A percentile compares a stretch with the other conserved stretches of the same genome.
phyloP scores from a whole-genome alignment of 164 flowering plant genomes.

The Stephania cephalantha region DNA sequence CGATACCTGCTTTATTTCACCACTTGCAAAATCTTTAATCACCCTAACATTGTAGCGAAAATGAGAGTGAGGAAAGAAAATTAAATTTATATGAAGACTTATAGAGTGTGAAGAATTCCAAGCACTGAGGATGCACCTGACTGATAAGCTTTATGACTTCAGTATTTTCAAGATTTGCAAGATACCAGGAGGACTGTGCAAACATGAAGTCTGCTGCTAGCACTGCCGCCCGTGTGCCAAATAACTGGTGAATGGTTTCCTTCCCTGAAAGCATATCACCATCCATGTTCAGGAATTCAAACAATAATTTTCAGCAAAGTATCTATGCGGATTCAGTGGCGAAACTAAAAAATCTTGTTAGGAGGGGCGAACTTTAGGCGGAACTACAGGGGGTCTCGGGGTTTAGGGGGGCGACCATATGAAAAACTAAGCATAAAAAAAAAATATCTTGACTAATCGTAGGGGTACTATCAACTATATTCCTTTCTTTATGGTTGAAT shows the following conservation, averaged over 20 bases:
- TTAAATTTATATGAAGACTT: too few relatives aligned
- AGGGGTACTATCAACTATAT: too few relatives aligned
- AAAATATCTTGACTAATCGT: too few relatives aligned
- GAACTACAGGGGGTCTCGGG: too few relatives aligned
- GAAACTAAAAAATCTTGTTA: too few relatives aligned
- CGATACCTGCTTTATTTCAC: slow-evolving; percentile 97
- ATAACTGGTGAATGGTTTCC: slow-evolving; percentile 86
- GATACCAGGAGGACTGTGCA: slow-evolving; percentile 98
- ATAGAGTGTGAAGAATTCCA: neutral
- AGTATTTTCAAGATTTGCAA: slow-evolving; percentile 92
- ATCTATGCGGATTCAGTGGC: neutral
- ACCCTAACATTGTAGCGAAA: slow-evolving; percentile 42
- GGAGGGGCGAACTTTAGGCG: too few relatives aligned
- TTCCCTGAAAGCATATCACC: slow-evolving; percentile 44
- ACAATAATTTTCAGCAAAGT: neutral
- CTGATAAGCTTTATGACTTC: slow-evolving; percentile 97
- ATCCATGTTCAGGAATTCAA: neutral
- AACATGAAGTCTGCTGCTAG: slow-evolving; percentile 98
- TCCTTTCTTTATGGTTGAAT: too few relatives aligned
- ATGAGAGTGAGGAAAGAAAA: neutral
- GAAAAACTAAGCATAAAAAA: too few relatives aligned
- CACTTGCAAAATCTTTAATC: slow-evolving; percentile 97
- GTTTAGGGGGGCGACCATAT: too few relatives aligned
- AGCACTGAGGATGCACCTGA: slow-evolving; percentile 40
- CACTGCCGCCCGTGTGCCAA: slow-evolving; percentile 92